Evolutionary conservation across 805 yeast species (phyloP).

Genomic region (Candida alai): DNA sequence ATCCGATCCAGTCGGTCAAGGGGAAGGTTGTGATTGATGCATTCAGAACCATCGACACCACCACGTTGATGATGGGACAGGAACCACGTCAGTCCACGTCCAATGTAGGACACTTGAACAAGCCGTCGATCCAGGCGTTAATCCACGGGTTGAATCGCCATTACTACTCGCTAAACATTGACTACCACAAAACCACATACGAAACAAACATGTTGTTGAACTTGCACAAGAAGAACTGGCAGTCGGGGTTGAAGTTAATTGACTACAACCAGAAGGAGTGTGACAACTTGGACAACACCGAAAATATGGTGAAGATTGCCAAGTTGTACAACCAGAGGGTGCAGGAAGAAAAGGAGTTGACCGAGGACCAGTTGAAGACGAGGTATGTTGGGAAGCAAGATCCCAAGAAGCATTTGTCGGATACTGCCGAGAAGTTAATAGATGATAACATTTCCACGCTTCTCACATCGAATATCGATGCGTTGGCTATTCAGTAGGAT

Average conservation of each 20-base stretch:
- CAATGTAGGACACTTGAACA: conserved; percentile 89
- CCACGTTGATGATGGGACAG: conserved; percentile 88
- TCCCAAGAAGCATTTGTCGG: conserved; percentile 94
- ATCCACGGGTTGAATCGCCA: conserved; percentile 97
- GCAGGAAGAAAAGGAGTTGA: conserved; percentile 83
- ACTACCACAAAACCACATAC: conserved; percentile 85
- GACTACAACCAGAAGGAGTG: conserved; percentile 78
- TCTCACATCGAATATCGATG: conserved; percentile 84
- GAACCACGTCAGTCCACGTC: conserved; percentile 98
- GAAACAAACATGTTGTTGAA: conserved; percentile 94
- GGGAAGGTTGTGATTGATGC: conserved; percentile 99
- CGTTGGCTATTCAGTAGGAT: conserved; percentile 74
- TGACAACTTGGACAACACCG: conserved; percentile 66
- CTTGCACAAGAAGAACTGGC: conserved; percentile 94
- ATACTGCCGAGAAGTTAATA: conserved; percentile 77
- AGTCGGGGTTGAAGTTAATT: conserved; percentile 75
- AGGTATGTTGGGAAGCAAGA: conserved; percentile 98
- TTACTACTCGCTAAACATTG: conserved; percentile 92
- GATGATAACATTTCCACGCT: conserved; percentile 89
- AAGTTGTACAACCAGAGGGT: conserved; percentile 86
- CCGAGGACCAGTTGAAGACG: conserved; percentile 86
- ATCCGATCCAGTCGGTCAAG: conserved; percentile 97
- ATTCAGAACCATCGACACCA: conserved; percentile 86
- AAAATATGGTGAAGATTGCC: conserved; percentile 84
- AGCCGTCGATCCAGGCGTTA: conserved; percentile 94